Conservation (phyloP, 257 asterid genomes). For the Linaria vulgaris region DNA sequence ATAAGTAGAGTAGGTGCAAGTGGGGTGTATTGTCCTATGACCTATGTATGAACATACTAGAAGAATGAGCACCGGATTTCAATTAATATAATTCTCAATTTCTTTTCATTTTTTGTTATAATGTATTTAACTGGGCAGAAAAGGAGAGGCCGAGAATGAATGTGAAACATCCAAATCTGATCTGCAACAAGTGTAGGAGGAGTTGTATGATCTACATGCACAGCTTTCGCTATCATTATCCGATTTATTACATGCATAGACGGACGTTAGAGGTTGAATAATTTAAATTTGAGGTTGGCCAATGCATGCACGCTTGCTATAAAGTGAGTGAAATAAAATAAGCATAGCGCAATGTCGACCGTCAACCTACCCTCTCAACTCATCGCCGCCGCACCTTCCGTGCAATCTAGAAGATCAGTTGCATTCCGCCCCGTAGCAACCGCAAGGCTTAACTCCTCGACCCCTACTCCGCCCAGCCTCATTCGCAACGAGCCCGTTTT, state of each 20-base stretch:
- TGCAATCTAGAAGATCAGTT: conserved; percentile 33
- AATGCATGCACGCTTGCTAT: neutral
- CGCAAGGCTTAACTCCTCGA: conserved; percentile 53
- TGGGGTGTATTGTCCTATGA: no score
- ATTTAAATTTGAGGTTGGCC: neutral
- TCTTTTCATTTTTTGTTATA: neutral
- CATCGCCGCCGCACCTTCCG: conserved; percentile 33
- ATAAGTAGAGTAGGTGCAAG: no score
- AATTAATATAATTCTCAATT: no score
- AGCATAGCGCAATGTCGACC: conserved; percentile 62
- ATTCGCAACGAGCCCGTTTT: conserved; percentile 87
- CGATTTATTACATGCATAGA: conserved; percentile 35
- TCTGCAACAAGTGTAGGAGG: conserved; percentile 49
- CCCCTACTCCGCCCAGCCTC: conserved; percentile 59
- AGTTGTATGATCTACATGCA: conserved; percentile 59
- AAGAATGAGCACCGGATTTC: no score
- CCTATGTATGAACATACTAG: neutral
- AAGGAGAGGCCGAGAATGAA: conserved; percentile 20
- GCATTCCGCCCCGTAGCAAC: conserved; percentile 51
- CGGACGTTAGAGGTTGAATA: no score
- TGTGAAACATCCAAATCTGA: conserved; percentile 53
- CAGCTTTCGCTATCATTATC: conserved; percentile 68
- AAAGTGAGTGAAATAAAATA: conserved; percentile 22
- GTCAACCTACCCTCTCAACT: conserved; percentile 48
- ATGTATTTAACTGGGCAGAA: conserved; percentile 11